Percentiles rank a stretch among this genome's conserved stretches.
Evolutionary conservation across 257 asterid genomes (phyloP).

Genomic region (Forsythia viridissima): DNA sequence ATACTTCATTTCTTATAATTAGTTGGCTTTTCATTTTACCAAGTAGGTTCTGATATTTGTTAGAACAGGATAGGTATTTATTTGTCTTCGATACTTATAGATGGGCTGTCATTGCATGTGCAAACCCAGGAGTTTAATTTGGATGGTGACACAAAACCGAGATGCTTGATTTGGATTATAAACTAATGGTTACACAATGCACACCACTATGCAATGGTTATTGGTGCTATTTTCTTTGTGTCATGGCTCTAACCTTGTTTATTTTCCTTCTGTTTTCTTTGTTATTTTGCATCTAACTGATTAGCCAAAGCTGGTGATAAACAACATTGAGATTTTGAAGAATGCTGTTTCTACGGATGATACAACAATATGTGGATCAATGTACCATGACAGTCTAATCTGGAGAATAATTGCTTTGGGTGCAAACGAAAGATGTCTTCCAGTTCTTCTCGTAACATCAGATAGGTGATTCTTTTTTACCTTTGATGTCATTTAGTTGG

Average conservation of each 20-base stretch:
- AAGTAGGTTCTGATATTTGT: conserved; percentile 9
- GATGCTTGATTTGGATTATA: conserved; percentile 3
- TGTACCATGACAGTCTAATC: conserved; percentile 93
- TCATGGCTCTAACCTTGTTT: conserved; percentile 3
- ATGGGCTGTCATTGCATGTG: conserved; percentile 8
- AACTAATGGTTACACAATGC: conserved; percentile 11
- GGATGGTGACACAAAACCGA: conserved; percentile 17
- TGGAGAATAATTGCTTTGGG: conserved; percentile 93
- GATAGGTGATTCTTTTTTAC: conserved; percentile 62
- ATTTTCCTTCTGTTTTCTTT: conserved; percentile 25
- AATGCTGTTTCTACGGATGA: conserved; percentile 64
- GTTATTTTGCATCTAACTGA: conserved; percentile 26
- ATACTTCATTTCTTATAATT: neutral
- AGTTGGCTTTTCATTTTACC: conserved; percentile 5
- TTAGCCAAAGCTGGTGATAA: conserved; percentile 96
- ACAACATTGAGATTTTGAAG: conserved; percentile 92
- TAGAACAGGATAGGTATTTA: neutral
- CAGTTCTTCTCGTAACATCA: conserved; percentile 79
- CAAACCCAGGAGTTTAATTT: conserved; percentile 10
- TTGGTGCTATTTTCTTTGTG: conserved; percentile 8
- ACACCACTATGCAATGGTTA: conserved; percentile 13
- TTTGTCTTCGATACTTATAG: conserved; percentile 11
- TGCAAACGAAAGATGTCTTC: conserved; percentile 84
- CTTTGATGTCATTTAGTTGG: neutral
- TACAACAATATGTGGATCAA: conserved; percentile 64